These are phyloP conservation scores for Daedaleopsis sinensis DNA, from an alignment of 768 basidiomycete genomes.

Conservation along the genomic window DNA sequence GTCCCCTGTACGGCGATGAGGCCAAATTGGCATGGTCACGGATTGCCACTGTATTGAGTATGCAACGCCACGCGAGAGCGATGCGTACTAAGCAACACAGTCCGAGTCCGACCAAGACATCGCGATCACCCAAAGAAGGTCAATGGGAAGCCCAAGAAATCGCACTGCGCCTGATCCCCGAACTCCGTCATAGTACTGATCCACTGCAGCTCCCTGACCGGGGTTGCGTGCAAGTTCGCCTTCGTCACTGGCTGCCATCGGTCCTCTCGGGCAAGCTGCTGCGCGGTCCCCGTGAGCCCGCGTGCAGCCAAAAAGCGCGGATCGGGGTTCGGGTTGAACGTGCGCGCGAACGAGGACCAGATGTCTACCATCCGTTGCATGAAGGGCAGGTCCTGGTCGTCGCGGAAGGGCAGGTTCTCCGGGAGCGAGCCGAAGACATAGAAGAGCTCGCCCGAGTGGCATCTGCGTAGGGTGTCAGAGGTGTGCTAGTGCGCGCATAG, in stretches of 20 bases:
- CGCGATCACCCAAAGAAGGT: background rate
- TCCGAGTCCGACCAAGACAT: background rate
- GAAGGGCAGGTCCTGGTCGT: conserved; percentile 47
- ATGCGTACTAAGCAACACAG: background rate
- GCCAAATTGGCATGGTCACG: too few species aligned
- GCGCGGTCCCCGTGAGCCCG: conserved; percentile 41
- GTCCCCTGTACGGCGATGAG: too few species aligned
- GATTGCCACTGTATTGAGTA: too few species aligned
- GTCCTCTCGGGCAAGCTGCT: conserved; percentile 32
- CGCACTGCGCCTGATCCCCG: conserved; percentile 42
- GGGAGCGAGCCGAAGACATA: conserved; percentile 42
- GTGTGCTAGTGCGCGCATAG: background rate
- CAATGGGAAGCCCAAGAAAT: conserved; percentile 30
- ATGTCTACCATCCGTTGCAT: conserved; percentile 46
- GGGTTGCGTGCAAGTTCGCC: conserved; percentile 23
- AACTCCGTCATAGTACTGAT: conserved; percentile 37
- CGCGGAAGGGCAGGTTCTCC: conserved; percentile 44
- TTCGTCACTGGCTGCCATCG: conserved; percentile 40
- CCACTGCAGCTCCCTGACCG: conserved; percentile 40
- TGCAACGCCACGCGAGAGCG: too few species aligned
- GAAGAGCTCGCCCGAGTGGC: conserved; percentile 37
- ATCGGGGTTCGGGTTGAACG: conserved; percentile 50
- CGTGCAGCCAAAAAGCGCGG: conserved; percentile 43
- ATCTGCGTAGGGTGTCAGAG: conserved; percentile 13
- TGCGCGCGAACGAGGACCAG: conserved; percentile 52